phyloP scores from a whole-genome alignment of 2,329 filamentous ascomycete genomes.

The Penicillium occitanis region DNA sequence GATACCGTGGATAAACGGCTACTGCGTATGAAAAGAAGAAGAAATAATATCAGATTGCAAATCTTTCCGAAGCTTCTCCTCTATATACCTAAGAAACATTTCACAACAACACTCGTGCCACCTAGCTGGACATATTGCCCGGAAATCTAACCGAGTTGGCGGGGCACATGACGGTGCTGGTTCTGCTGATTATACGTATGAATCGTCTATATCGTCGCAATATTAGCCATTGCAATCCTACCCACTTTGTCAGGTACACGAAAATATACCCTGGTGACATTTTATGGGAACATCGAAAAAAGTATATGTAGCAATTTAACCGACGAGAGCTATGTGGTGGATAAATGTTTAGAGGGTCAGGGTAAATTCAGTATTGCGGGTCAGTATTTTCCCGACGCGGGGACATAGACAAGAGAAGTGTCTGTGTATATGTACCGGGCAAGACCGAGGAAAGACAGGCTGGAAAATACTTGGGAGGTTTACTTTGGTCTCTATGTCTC shows the following conservation, averaged over 20 bases:
- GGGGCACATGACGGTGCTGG: constrained; percentile 8
- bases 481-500: neutral
- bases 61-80: neutral
- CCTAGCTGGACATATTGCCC: neutral
- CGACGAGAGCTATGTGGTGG: constrained; percentile 24
- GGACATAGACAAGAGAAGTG: neutral
- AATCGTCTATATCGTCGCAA: neutral
- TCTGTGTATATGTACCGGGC: too few relatives aligned
- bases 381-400: constrained; percentile 1
- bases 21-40: neutral
- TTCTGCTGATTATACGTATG: neutral
- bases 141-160: constrained; percentile 18
- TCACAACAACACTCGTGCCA: neutral
- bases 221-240: constrained; percentile 33
- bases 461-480: too few relatives aligned
- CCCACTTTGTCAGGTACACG: constrained; percentile 51
- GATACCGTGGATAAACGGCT: neutral
- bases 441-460: too few relatives aligned
- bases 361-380: constrained; percentile 7
- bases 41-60: neutral
- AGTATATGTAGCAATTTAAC: constrained; percentile 44
- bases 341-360: neutral
- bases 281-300: neutral
- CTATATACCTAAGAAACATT: neutral
- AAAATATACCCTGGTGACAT: constrained; percentile 28